phyloP scores from a whole-genome alignment of 208 protist genomes.

The Wallacemonas sp. region DNA sequence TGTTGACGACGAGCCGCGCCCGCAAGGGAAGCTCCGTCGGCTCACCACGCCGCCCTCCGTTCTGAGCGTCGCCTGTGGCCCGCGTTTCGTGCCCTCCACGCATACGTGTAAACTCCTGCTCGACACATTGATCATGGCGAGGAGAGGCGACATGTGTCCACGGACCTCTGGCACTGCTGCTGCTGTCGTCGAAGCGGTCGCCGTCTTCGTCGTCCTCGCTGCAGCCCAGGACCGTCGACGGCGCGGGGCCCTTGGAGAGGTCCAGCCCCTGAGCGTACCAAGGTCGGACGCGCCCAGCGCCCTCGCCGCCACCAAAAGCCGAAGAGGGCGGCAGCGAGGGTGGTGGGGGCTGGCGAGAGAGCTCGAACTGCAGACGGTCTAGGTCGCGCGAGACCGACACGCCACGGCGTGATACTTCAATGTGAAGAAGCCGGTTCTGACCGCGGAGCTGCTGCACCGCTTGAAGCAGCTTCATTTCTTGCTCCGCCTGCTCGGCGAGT shows the following conservation, averaged over 20 bases:
- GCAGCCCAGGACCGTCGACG: not conserved
- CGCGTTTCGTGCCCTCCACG: no score
- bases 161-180: no score
- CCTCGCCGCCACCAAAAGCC: no score
- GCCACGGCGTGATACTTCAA: conserved; percentile 17
- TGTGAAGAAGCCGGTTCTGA: conserved; percentile 31
- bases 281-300: no score
- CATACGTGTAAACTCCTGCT: no score
- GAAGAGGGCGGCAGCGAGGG: not conserved
- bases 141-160: no score
- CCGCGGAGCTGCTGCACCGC: conserved; percentile 16
- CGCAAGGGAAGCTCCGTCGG: not conserved
- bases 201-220: not conserved
- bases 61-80: no score
- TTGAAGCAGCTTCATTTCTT: conserved; percentile 22
- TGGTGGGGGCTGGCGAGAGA: conserved; percentile 1
- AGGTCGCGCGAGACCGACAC: not conserved
- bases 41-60: no score
- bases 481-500: conserved; percentile 11
- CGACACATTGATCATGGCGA: no score
- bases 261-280: no score
- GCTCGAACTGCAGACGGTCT: not conserved
- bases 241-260: not conserved
- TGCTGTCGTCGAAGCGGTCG: not conserved
- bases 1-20: not conserved